These are phyloP conservation scores for Gymnopus androsaceus DNA, from an alignment of 1,284 basidiomycete genomes.

Conservation along the genomic window DNA sequence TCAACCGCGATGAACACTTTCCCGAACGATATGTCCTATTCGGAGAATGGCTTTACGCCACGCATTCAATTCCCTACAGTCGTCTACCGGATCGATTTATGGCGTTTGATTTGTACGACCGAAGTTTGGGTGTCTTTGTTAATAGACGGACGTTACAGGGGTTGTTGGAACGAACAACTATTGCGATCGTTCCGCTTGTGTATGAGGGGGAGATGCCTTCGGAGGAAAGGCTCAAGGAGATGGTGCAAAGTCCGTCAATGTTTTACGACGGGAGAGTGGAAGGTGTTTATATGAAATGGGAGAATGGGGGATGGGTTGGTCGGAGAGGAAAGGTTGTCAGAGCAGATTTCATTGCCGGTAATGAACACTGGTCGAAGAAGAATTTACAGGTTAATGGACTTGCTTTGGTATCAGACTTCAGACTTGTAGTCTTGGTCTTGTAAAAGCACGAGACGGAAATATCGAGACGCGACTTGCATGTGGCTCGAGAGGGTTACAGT, in stretches of 20 bases:
- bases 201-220: slow-evolving; percentile 41
- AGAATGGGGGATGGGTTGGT: slow-evolving; percentile 42
- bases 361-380: slow-evolving; percentile 62
- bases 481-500: no score
- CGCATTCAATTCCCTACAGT: slow-evolving; percentile 60
- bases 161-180: slow-evolving; percentile 40
- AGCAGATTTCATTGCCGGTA: slow-evolving; percentile 62
- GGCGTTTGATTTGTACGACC: slow-evolving; percentile 63
- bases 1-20: slow-evolving; percentile 53
- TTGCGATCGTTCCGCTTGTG: slow-evolving; percentile 47
- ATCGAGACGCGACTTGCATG: no score
- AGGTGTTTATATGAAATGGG: slow-evolving; percentile 61
- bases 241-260: slow-evolving; percentile 46
- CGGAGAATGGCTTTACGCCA: slow-evolving; percentile 66
- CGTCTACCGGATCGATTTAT: slow-evolving; percentile 55
- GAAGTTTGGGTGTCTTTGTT: slow-evolving; percentile 43
- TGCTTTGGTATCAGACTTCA: no score
- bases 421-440: background rate
- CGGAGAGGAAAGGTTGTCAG: slow-evolving; percentile 60
- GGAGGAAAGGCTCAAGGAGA: slow-evolving; percentile 38
- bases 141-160: slow-evolving; percentile 38
- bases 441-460: no score
- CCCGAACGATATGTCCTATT: slow-evolving; percentile 60
- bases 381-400: slow-evolving; percentile 44
- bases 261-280: slow-evolving; percentile 57